Conservation (phyloP, 768 basidiomycete species). For the Lentinula edodes region DNA sequence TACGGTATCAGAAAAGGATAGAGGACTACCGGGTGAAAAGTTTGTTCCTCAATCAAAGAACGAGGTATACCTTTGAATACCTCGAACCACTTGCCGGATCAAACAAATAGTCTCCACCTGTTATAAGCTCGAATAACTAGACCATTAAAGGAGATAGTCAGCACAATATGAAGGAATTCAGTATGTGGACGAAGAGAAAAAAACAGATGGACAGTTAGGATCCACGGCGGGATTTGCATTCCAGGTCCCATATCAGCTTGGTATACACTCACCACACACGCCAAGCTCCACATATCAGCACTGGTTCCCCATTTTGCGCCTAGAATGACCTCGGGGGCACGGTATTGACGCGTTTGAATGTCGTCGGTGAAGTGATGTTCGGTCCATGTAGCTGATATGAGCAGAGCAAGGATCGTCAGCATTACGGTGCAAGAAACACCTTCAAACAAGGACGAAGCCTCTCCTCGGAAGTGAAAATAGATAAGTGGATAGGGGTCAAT, state of each 20-base stretch:
- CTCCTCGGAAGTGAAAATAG: too few species aligned
- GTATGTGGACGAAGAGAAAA: too few species aligned
- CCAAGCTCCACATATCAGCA: constrained; percentile 95
- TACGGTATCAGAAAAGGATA: background rate
- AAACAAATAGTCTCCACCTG: constrained; percentile 96
- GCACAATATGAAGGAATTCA: background rate
- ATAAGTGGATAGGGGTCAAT: constrained; percentile 9
- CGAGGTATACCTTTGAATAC: constrained; percentile 60
- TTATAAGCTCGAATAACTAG: constrained; percentile 91
- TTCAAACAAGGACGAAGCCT: too few species aligned
- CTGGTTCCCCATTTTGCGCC: constrained; percentile 95
- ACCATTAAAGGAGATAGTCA: background rate
- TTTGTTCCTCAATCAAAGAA: background rate
- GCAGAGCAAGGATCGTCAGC: constrained; percentile 1
- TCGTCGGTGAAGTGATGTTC: constrained; percentile 99
- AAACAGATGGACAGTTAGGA: too few species aligned
- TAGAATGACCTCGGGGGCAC: constrained; percentile 95
- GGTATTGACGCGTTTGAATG: constrained; percentile 95
- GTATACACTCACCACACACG: constrained; percentile 70
- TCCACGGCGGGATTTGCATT: too few species aligned
- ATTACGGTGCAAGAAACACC: background rate
- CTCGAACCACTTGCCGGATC: constrained; percentile 93
- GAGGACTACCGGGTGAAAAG: background rate
- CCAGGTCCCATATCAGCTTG: background rate
- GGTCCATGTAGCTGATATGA: constrained; percentile 65